These are phyloP conservation scores for Calonectria leucothoes DNA, from an alignment of 2,329 filamentous ascomycete genomes.

Conservation along the genomic window DNA sequence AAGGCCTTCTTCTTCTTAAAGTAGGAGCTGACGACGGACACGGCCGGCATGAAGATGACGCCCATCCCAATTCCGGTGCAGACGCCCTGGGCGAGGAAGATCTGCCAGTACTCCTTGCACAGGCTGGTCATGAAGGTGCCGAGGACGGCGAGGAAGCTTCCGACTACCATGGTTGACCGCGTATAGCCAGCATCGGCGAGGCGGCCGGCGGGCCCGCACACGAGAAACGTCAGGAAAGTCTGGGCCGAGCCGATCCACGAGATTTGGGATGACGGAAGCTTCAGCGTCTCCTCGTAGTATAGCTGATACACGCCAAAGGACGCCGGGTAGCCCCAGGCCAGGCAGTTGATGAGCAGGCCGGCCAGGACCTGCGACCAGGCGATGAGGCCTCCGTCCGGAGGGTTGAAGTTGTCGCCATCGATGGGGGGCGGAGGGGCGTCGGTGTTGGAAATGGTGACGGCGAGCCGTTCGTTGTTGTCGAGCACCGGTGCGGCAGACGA, in stretches of 20 bases:
- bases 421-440: constrained; percentile 36
- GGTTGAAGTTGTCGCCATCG: constrained; percentile 36
- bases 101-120: constrained; percentile 61
- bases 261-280: constrained; percentile 49
- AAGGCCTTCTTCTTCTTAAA: constrained; percentile 68
- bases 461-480: constrained; percentile 23
- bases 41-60: constrained; percentile 67
- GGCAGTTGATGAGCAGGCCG: constrained; percentile 58
- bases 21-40: constrained; percentile 72
- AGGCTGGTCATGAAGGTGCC: constrained; percentile 62
- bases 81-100: constrained; percentile 65
- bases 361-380: constrained; percentile 65
- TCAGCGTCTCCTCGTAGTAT: constrained; percentile 53
- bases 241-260: constrained; percentile 63
- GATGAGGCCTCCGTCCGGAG: constrained; percentile 57
- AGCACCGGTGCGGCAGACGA: neutral
- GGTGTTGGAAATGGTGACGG: constrained; percentile 39
- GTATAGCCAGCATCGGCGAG: constrained; percentile 63
- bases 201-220: constrained; percentile 61
- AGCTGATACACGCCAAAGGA: constrained; percentile 68
- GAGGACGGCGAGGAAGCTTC: constrained; percentile 55
- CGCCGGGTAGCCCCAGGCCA: constrained; percentile 63
- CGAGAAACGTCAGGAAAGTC: constrained; percentile 61
- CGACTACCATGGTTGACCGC: constrained; percentile 52
- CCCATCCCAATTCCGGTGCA: constrained; percentile 65